A percentile compares a stretch with the other conserved stretches of the same genome.
These are phyloP conservation scores for Nemania sp. DNA, from an alignment of 2,329 filamentous ascomycete species.

Conservation along the genomic window DNA sequence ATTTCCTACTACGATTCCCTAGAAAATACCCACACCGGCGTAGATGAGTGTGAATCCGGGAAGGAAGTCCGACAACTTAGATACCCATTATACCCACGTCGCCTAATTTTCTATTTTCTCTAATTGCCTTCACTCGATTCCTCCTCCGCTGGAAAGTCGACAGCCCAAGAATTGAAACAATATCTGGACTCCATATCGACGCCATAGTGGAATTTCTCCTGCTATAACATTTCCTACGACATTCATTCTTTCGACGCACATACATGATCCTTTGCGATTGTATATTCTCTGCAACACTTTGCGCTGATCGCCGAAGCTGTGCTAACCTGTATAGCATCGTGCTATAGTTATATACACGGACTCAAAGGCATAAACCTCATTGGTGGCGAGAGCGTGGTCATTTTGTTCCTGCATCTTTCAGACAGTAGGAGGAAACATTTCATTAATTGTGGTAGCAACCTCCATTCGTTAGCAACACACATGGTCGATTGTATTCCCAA, in stretches of 20 bases:
- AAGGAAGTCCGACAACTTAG: slow-evolving; percentile 31
- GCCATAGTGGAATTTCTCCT: slow-evolving; percentile 21
- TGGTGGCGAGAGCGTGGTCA: slow-evolving; percentile 32
- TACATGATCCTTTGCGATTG: slow-evolving; percentile 17
- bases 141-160: slow-evolving; percentile 17
- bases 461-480: slow-evolving; percentile 44
- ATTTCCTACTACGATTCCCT: slow-evolving; percentile 14
- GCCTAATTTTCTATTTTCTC: slow-evolving; percentile 19
- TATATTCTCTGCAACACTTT: slow-evolving; percentile 19
- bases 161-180: slow-evolving; percentile 13
- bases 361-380: slow-evolving; percentile 18
- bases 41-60: slow-evolving; percentile 12
- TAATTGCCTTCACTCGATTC: slow-evolving; percentile 17
- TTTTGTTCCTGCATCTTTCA: slow-evolving; percentile 35
- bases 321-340: slow-evolving; percentile 14
- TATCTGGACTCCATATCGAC: slow-evolving; percentile 21
- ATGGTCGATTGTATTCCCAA: slow-evolving; percentile 43
- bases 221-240: slow-evolving; percentile 35
- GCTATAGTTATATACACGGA: slow-evolving; percentile 23
- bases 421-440: slow-evolving; percentile 43
- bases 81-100: slow-evolving; percentile 28
- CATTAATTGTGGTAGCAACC: slow-evolving; percentile 46
- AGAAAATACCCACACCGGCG: slow-evolving; percentile 21
- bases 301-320: slow-evolving; percentile 9
- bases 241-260: slow-evolving; percentile 28